Conservation (phyloP, 148 eudicot species). For the Persicaria maculosa region DNA sequence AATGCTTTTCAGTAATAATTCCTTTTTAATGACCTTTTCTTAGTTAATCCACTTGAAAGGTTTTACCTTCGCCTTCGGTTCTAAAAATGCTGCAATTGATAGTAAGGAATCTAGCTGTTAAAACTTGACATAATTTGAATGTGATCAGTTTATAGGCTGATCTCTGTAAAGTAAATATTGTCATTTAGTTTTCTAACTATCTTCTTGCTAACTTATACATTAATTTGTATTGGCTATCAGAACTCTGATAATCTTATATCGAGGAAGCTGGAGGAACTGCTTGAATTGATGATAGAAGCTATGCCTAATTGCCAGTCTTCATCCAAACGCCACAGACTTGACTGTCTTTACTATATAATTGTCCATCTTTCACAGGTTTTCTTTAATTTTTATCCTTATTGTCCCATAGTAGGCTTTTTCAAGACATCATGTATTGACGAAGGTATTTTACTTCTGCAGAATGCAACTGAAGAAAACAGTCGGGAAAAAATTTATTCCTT, state of each 20-base stretch:
- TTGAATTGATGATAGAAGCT: slow-evolving; percentile 59
- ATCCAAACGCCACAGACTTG: slow-evolving; percentile 90
- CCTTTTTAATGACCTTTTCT: not conserved
- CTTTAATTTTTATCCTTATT: not conserved
- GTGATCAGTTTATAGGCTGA: not conserved
- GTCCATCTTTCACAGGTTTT: slow-evolving; percentile 65
- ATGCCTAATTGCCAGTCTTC: slow-evolving; percentile 83
- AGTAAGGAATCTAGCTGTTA: not conserved
- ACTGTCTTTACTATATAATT: slow-evolving; percentile 75
- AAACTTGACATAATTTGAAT: not conserved
- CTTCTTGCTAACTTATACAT: not conserved
- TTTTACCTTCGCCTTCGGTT: not conserved
- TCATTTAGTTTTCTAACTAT: not conserved
- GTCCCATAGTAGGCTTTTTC: not conserved
- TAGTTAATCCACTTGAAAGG: not conserved
- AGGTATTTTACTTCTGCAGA: slow-evolving; percentile 28
- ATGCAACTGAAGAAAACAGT: slow-evolving; percentile 46
- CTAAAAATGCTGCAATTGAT: not conserved
- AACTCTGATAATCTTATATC: slow-evolving; percentile 51
- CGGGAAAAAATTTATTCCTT: slow-evolving; percentile 50
- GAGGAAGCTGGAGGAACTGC: slow-evolving; percentile 52
- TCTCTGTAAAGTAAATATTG: not conserved
- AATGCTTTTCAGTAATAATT: not conserved
- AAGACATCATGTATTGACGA: not conserved
- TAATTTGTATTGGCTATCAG: slow-evolving; percentile 29